Evolutionary conservation across 805 yeast genomes (phyloP).

Genomic region (Candida argentea): DNA sequence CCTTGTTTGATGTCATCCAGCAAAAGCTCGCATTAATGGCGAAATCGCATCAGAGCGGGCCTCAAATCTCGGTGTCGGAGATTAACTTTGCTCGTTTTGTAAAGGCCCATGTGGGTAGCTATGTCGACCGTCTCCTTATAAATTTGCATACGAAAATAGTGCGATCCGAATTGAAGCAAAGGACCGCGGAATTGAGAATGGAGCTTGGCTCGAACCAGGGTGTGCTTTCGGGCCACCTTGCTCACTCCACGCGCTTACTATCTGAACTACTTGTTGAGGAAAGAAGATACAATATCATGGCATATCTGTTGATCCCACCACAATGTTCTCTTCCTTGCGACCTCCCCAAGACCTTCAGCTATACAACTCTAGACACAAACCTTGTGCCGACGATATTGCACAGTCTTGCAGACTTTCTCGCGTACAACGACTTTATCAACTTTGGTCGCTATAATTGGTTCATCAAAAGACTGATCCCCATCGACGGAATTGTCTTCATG

Average conservation of each 20-base stretch:
- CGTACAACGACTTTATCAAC: slow-evolving; percentile 40
- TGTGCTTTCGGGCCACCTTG: too few species aligned
- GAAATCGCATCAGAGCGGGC: slow-evolving; percentile 20
- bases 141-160: slow-evolving; percentile 33
- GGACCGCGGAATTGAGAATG: too few species aligned
- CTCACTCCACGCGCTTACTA: too few species aligned
- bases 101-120: slow-evolving; percentile 37
- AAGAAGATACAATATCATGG: too few species aligned
- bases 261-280: too few species aligned
- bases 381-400: slow-evolving; percentile 48
- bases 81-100: slow-evolving; percentile 39
- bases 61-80: slow-evolving; percentile 29
- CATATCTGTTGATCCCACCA: too few species aligned
- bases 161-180: too few species aligned
- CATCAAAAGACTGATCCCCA: slow-evolving; percentile 48
- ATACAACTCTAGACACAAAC: slow-evolving; percentile 42
- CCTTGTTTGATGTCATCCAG: slow-evolving; percentile 40
- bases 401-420: slow-evolving; percentile 44
- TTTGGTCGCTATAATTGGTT: slow-evolving; percentile 54
- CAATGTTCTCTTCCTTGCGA: too few species aligned
- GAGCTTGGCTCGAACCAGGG: too few species aligned
- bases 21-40: slow-evolving; percentile 34
- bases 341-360: slow-evolving; percentile 34
- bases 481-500: slow-evolving; percentile 45
- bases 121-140: slow-evolving; percentile 46